Evolutionary conservation across 2,329 filamentous ascomycete species (phyloP), one percentile per base, ranked within the genome.

Genomic region (Claviceps spartinae): DNA sequence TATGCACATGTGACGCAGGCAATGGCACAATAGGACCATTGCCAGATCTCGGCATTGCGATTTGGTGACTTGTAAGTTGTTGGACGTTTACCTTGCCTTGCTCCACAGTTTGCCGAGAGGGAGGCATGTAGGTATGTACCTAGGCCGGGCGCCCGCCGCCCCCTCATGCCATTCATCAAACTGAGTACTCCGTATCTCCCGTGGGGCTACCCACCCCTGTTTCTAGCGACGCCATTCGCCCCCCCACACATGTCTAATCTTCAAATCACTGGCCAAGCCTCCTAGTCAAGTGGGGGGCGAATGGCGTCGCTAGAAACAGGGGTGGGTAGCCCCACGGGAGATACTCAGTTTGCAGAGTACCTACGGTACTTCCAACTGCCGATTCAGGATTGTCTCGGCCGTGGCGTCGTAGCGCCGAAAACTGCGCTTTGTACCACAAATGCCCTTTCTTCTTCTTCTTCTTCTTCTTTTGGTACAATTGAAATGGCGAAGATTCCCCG

Each of bases 11-110:
- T 34, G 30, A 34, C 30, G 30, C 30, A 34, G 30, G 30, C 30
- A 34, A 34, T 9, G 30, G 11, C 30, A 34, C 30, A 34, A 11
- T 34, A 34, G 9, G 30, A 34, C 8, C 34, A 48, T n/a, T 38
- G 36, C 46, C 46, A 48, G 46, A 51, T 51, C 50, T 51, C 50
- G 50, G 50, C 50, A 51, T 44, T 48, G 43, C 41, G 24, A 34
- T 34, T 14, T 43, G 20, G 24, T 43, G 41, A 43, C 41, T 24
- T 22, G 41, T 20, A n/a, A n/a, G n/a, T n/a, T n/a, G n/a, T n/a
- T n/a, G 20, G 41, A 11, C 20, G 24, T 43, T 8, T 34, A 11
- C 30, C 30, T 34, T 34, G 20, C 41, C 41, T 43, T 24, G 41
- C 24, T 22, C 20, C 41, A 20, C 20, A 43, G 41, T 43, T 43